phyloP scores from a whole-genome alignment of 371 early-diverging fungal species.

The Mortierella sp. region DNA sequence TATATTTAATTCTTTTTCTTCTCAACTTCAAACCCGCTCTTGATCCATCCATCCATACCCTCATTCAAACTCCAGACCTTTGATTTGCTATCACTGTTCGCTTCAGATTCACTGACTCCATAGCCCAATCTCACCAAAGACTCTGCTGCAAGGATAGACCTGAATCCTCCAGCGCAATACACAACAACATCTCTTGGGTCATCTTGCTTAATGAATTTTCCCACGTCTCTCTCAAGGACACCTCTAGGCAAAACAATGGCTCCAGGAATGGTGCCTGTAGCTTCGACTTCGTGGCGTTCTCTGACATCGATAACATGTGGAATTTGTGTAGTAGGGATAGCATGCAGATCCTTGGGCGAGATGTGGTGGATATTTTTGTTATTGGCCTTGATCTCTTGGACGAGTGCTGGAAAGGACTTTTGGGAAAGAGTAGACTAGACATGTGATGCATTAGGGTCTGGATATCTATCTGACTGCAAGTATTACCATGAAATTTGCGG shows the following conservation, averaged over 20 bases:
- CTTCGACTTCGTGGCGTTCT: slow-evolving; percentile 55
- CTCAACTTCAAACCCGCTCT: slow-evolving; percentile 44
- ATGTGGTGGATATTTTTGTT: slow-evolving; percentile 56
- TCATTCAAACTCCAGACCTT: slow-evolving; percentile 50
- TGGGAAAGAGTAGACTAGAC: slow-evolving; percentile 26
- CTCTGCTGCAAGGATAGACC: slow-evolving; percentile 70
- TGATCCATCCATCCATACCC: slow-evolving; percentile 55
- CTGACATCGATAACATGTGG: slow-evolving; percentile 59
- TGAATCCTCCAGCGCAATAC: slow-evolving; percentile 71
- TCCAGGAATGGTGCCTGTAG: slow-evolving; percentile 59
- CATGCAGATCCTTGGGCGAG: slow-evolving; percentile 54
- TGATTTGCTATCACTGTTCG: slow-evolving; percentile 5
- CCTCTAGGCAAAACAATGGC: slow-evolving; percentile 59
- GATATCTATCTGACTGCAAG: too few relatives aligned
- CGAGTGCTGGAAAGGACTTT: slow-evolving; percentile 51
- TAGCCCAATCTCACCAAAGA: slow-evolving; percentile 69
- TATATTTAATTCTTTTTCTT: slow-evolving; percentile 13
- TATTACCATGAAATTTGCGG: not conserved
- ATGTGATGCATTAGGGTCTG: not conserved
- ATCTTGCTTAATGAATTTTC: slow-evolving; percentile 49
- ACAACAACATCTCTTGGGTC: slow-evolving; percentile 60
- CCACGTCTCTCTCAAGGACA: slow-evolving; percentile 57
- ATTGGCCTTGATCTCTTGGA: slow-evolving; percentile 46
- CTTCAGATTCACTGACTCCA: slow-evolving; percentile 51
- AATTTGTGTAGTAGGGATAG: slow-evolving; percentile 7